These are phyloP conservation scores for Eimeria necatrix DNA, from an alignment of 169 alveolate species.

Conservation along the genomic window DNA sequence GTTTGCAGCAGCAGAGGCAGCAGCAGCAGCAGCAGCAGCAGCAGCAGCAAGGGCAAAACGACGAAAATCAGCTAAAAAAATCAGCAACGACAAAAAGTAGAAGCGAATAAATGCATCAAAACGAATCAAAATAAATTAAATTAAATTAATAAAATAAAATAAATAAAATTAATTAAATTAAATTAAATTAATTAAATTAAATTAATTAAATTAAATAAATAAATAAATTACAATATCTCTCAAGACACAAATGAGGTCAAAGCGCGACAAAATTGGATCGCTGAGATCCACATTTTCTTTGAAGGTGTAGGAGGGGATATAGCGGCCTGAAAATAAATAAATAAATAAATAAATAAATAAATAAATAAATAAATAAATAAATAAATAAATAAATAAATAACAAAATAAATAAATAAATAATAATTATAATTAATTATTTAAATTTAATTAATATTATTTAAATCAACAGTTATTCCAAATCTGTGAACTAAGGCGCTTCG, in stretches of 20 bases:
- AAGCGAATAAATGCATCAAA: neutral
- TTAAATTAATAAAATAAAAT: neutral
- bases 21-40: too few species aligned
- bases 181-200: neutral
- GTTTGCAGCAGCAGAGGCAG: too few species aligned
- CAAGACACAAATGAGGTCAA: conserved; percentile 98
- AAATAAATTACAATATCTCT: conserved; percentile 90
- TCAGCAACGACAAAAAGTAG: neutral
- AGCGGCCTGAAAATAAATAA: neutral
- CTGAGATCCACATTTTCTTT: conserved; percentile 99
- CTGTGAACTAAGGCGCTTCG: too few species aligned
- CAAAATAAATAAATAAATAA: conserved; percentile 64
- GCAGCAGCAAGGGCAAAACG: neutral
- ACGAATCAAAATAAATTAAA: conserved; percentile 3
- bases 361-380: conserved; percentile 64
- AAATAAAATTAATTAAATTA: neutral
- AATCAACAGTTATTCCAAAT: too few species aligned
- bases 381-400: too few species aligned
- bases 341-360: conserved; percentile 92
- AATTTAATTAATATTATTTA: too few species aligned
- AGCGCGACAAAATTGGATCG: conserved; percentile 93
- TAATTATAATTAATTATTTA: neutral
- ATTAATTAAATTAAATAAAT: neutral
- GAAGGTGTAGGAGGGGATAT: neutral
- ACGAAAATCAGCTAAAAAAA: neutral